Evolutionary conservation across 73 alveolate genomes (phyloP), one percentile per base, ranked within the genome.

Genomic region (Paramecium pentaurelia): DNA sequence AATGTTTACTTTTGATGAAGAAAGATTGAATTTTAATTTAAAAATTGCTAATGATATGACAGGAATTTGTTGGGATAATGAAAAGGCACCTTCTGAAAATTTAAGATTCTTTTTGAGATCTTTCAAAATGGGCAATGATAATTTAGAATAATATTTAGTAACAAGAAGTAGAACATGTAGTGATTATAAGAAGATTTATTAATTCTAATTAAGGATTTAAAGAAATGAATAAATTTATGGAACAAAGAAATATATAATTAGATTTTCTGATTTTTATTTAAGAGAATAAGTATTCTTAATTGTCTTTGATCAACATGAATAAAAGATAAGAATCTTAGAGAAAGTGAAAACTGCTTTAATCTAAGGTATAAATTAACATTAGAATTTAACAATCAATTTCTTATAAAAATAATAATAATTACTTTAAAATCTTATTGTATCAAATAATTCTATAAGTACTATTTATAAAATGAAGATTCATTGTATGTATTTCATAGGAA

Each of bases 1-100:
- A 16, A 34, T 75, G 37, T 75, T 75, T 37, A 75, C 88, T 14
- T 75, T 75, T 18, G 88, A 75, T 75, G 60, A 75, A 75, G 88
- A 75, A n/a, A 30, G 88, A 34, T 37, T 75, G 60, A 75, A 37
- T 38, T 75, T 75, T 75, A 75, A 75, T 37, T 22, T 75, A 14
- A 75, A 37, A 20, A 22, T 37, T 34, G 38, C 34, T 2, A 75
- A 75, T 40, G 58, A 75, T 30, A 75, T 75, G 68, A 12, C 25
- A 37, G 49, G 2, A 16, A 22, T 37, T 6, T 34, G 34, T 75
- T 75, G 88, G 88, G 60, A 40, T 37, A 45, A n/a, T 16, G 38
- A 34, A 34, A 40, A 34, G 4, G 34, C 58, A 37, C 64, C 38
- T 9, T 75, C 88, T 34, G 88, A 75, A 75, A 75, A 75, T 75